phyloP scores from a whole-genome alignment of 2,329 filamentous ascomycete species.

The Clarireedia hainanense region DNA sequence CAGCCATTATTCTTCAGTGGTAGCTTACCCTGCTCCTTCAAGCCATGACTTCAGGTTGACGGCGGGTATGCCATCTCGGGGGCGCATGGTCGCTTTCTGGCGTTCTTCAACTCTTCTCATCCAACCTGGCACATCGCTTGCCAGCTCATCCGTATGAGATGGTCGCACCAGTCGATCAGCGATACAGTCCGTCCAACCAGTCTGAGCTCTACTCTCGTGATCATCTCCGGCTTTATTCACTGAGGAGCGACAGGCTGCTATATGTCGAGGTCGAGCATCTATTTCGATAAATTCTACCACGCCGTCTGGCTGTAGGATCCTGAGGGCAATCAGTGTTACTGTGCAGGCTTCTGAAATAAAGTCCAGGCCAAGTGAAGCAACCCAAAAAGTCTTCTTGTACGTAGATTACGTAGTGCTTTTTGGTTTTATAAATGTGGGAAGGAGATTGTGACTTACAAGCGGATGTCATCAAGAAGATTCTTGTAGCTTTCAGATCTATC shows the following conservation, averaged over 20 bases:
- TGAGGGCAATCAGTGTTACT: background rate
- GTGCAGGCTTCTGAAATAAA: background rate
- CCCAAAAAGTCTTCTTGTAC: too few relatives aligned
- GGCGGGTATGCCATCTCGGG: constrained; percentile 23
- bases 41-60: constrained; percentile 25
- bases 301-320: constrained; percentile 25
- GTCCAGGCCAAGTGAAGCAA: too few relatives aligned
- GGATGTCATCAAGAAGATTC: constrained; percentile 25
- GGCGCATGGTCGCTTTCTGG: constrained; percentile 21
- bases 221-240: constrained; percentile 1
- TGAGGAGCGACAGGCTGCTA: background rate
- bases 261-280: constrained; percentile 23
- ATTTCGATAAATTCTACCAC: constrained; percentile 28
- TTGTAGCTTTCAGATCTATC: constrained; percentile 25
- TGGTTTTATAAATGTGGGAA: too few relatives aligned
- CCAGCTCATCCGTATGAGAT: constrained; percentile 19
- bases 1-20: background rate
- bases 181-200: constrained; percentile 23
- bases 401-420: too few relatives aligned
- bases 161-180: constrained; percentile 20
- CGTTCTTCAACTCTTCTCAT: constrained; percentile 20
- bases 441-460: constrained; percentile 15
- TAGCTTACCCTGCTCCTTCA: constrained; percentile 24
- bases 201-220: constrained; percentile 17
- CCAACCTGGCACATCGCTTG: constrained; percentile 22